Conservation (phyloP, 1,284 basidiomycete species). For the Naganishia liquefaciens region DNA sequence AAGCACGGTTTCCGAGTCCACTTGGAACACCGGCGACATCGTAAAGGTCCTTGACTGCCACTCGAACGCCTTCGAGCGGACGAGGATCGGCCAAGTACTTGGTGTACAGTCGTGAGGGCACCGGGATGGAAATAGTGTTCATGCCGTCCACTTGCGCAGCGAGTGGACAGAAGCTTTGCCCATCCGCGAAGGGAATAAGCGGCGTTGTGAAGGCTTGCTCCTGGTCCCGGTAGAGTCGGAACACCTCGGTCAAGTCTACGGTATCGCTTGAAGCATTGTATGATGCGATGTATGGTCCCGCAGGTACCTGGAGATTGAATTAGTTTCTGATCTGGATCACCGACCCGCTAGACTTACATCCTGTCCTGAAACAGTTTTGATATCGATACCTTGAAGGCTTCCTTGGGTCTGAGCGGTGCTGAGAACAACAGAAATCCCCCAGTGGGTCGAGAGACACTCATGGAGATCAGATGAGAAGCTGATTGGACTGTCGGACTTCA, state of each 20-base stretch:
- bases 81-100: conserved; percentile 34
- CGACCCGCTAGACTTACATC: background rate
- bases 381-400: conserved; percentile 32
- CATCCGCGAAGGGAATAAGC: conserved; percentile 33
- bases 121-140: conserved; percentile 41
- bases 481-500: conserved; percentile 33
- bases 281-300: conserved; percentile 42
- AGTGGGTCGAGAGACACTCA: conserved; percentile 34
- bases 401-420: conserved; percentile 37
- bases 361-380: conserved; percentile 27
- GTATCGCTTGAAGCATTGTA: conserved; percentile 29
- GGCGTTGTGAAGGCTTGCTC: conserved; percentile 41
- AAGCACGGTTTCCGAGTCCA: conserved; percentile 40
- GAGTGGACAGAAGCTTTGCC: conserved; percentile 35
- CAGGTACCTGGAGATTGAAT: conserved; percentile 33
- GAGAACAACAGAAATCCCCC: conserved; percentile 37
- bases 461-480: conserved; percentile 37
- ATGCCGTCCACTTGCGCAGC: conserved; percentile 35
- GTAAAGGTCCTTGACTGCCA: conserved; percentile 42
- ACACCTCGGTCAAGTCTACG: conserved; percentile 39
- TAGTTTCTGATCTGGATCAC: background rate
- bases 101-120: conserved; percentile 43
- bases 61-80: conserved; percentile 42
- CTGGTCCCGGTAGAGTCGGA: conserved; percentile 41
- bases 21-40: conserved; percentile 40